Evolutionary conservation across 345 rosid species (phyloP).

Genomic region (Anacardium occidentale): DNA sequence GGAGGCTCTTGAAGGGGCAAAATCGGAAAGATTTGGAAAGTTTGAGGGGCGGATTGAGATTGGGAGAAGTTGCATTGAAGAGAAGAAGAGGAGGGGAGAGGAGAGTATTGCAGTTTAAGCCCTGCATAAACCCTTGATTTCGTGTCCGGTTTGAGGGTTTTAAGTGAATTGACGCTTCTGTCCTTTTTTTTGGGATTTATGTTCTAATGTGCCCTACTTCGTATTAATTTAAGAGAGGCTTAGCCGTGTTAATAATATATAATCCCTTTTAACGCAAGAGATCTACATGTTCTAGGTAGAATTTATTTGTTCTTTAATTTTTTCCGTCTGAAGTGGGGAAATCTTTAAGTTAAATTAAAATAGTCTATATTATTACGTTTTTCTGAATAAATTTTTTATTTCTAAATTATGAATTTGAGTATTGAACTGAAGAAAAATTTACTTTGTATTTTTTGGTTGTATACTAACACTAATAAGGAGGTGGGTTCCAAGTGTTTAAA

Average conservation of each 20-base stretch:
- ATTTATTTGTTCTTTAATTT: too few relatives aligned
- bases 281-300: too few relatives aligned
- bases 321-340: too few relatives aligned
- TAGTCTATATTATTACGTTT: too few relatives aligned
- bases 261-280: too few relatives aligned
- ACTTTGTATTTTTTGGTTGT: too few relatives aligned
- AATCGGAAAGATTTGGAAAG: conserved; percentile 1
- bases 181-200: neutral
- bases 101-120: conserved; percentile 16
- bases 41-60: conserved; percentile 24
- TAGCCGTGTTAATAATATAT: neutral
- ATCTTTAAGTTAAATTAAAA: too few relatives aligned
- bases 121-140: conserved; percentile 50
- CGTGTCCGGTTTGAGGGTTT: conserved; percentile 1
- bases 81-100: conserved; percentile 20
- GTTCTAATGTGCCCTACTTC: neutral
- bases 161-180: conserved; percentile 13
- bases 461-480: too few relatives aligned
- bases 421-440: too few relatives aligned
- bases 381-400: too few relatives aligned
- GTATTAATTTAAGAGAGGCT: neutral
- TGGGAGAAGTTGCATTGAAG: conserved; percentile 24
- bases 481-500: too few relatives aligned
- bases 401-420: too few relatives aligned
- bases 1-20: conserved; percentile 5